Conservation (phyloP, 345 rosid genomes). For the Citrus trifoliata region DNA sequence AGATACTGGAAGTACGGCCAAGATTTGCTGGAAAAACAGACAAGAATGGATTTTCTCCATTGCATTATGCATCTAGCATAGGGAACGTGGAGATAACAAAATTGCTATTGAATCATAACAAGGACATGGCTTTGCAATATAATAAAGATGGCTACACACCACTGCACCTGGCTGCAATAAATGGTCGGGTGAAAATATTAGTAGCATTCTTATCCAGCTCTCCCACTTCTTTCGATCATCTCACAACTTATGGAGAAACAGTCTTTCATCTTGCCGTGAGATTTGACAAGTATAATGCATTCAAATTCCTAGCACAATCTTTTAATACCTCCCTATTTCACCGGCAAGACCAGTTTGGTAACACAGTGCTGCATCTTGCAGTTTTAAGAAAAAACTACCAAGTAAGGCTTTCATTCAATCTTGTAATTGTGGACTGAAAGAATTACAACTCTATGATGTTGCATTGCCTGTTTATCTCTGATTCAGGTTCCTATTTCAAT, state of each 20-base stretch:
- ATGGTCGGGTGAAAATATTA: conserved; percentile 12
- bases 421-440: no score
- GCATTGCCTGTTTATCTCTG: not conserved
- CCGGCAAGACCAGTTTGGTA: conserved; percentile 17
- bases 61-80: conserved; percentile 13
- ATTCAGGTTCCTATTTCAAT: not conserved
- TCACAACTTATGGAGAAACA: conserved; percentile 12
- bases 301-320: not conserved
- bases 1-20: not conserved
- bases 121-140: not conserved
- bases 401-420: not conserved
- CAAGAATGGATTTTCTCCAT: conserved; percentile 2
- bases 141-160: conserved; percentile 15
- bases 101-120: conserved; percentile 7
- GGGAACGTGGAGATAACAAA: conserved; percentile 8
- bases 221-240: conserved; percentile 2
- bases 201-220: conserved; percentile 1
- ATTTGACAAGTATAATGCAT: not conserved
- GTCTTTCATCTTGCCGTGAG: conserved; percentile 26
- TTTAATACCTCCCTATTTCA: conserved; percentile 1
- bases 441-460: no score
- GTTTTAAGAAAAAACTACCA: not conserved
- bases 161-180: conserved; percentile 20
- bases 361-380: conserved; percentile 27
- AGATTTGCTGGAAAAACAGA: not conserved